A percentile compares a stretch with the other conserved stretches of the same genome.
Conservation (phyloP, 768 basidiomycete genomes). For the Mycena leptocephala region DNA sequence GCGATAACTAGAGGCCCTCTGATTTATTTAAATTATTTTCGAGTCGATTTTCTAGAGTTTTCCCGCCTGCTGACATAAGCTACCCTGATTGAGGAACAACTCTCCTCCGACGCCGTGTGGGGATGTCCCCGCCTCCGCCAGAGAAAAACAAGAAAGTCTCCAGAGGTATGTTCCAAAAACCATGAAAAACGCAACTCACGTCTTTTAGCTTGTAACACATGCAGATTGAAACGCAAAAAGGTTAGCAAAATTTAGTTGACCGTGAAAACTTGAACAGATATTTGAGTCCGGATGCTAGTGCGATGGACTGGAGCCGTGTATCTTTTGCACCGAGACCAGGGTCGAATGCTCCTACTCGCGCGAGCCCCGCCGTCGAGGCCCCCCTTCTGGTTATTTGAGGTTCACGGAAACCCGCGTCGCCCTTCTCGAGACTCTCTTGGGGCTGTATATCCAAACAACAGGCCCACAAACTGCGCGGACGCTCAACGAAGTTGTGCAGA, state of each 20-base stretch:
- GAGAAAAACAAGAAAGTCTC: slow-evolving; percentile 42
- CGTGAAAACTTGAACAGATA: background rate
- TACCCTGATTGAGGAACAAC: slow-evolving; percentile 12
- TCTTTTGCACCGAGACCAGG: slow-evolving; percentile 47
- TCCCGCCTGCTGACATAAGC: background rate
- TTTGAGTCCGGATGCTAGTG: slow-evolving; percentile 37
- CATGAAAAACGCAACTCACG: background rate
- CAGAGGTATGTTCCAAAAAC: slow-evolving; percentile 28
- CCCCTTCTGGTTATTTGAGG: slow-evolving; percentile 48
- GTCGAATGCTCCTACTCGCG: slow-evolving; percentile 49
- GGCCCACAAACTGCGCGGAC: background rate
- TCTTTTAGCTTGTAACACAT: slow-evolving; percentile 48
- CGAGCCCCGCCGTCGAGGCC: slow-evolving; percentile 48
- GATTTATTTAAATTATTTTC: background rate
- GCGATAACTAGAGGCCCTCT: no score
- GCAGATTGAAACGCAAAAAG: slow-evolving; percentile 51
- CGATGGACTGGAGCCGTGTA: slow-evolving; percentile 49
- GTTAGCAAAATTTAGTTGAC: slow-evolving; percentile 17
- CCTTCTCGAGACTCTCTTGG: slow-evolving; percentile 47
- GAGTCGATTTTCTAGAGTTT: background rate
- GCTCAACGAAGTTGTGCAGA: slow-evolving; percentile 23
- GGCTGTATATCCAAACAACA: slow-evolving; percentile 38
- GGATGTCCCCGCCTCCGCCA: slow-evolving; percentile 22
- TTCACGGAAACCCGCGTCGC: slow-evolving; percentile 48
- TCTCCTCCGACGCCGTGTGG: slow-evolving; percentile 13